Evolutionary conservation across 2,329 filamentous ascomycete species (phyloP).

Genomic region (Aureobasidium uvarum): DNA sequence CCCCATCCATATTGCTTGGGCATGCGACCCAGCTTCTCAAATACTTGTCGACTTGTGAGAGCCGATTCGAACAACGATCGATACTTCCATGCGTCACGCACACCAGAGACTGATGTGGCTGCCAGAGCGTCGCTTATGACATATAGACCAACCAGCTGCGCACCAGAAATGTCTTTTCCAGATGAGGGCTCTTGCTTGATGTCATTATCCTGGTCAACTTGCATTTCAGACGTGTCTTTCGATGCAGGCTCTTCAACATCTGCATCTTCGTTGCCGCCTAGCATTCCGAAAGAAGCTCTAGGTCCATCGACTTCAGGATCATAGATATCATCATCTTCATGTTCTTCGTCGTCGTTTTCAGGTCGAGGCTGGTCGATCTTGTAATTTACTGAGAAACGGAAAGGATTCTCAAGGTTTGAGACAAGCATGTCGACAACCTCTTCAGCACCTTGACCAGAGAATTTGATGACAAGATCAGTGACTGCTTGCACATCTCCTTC

Average conservation of each 20-base stretch:
- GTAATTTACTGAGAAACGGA: conserved; percentile 71
- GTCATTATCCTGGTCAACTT: conserved; percentile 25
- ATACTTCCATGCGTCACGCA: conserved; percentile 84
- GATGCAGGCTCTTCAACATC: conserved; percentile 35
- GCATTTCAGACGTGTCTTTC: background rate
- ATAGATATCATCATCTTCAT: conserved; percentile 43
- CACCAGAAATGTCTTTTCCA: conserved; percentile 41
- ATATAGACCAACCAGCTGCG: conserved; percentile 79
- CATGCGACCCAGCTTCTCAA: conserved; percentile 71
- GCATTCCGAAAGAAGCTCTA: conserved; percentile 23
- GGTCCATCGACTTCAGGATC: conserved; percentile 38
- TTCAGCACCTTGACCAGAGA: conserved; percentile 79
- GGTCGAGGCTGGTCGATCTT: background rate
- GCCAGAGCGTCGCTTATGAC: conserved; percentile 77
- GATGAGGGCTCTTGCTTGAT: conserved; percentile 52
- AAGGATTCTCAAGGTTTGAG: conserved; percentile 74
- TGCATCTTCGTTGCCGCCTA: conserved; percentile 35
- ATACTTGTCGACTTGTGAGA: conserved; percentile 65
- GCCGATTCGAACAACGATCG: conserved; percentile 74
- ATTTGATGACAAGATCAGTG: conserved; percentile 83
- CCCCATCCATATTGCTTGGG: conserved; percentile 75
- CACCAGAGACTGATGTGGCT: conserved; percentile 69
- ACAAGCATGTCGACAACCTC: conserved; percentile 90
- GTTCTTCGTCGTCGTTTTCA: conserved; percentile 39
- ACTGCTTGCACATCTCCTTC: conserved; percentile 84